Conservation (phyloP, 352 stramenopile genomes). For the Phytophthora fragariaefolia region DNA sequence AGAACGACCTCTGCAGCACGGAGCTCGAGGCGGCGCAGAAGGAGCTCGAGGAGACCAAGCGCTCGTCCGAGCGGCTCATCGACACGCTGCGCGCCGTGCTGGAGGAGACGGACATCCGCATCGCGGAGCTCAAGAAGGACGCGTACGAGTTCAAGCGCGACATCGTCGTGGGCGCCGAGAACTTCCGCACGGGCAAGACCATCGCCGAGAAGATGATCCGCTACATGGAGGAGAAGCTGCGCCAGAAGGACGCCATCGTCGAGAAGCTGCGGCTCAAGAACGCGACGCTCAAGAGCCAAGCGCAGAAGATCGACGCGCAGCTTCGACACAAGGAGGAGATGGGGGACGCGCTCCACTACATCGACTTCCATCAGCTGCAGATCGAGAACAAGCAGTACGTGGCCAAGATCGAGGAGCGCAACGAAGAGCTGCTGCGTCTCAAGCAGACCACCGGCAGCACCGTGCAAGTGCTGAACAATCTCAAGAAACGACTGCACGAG, state of each 20-base stretch:
- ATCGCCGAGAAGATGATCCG: slow-evolving; percentile 94
- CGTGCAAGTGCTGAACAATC: slow-evolving; percentile 90
- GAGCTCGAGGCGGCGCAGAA: slow-evolving; percentile 91
- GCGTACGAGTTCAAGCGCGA: slow-evolving; percentile 97
- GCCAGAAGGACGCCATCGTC: slow-evolving; percentile 91
- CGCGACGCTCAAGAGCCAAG: slow-evolving; percentile 91
- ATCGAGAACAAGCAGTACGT: slow-evolving; percentile 98
- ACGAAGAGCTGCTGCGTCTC: slow-evolving; percentile 93
- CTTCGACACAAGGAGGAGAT: slow-evolving; percentile 96
- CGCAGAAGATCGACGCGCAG: slow-evolving; percentile 92
- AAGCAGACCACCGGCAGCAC: slow-evolving; percentile 92
- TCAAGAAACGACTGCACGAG: slow-evolving; percentile 91
- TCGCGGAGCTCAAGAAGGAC: slow-evolving; percentile 95
- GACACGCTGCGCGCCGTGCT: slow-evolving; percentile 93
- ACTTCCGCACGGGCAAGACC: slow-evolving; percentile 94
- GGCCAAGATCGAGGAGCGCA: slow-evolving; percentile 94
- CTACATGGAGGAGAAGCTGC: slow-evolving; percentile 96
- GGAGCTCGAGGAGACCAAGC: slow-evolving; percentile 90
- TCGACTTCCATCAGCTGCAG: slow-evolving; percentile 96
- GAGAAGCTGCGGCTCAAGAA: slow-evolving; percentile 96
- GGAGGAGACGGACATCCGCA: slow-evolving; percentile 95
- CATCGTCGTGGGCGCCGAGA: slow-evolving; percentile 94
- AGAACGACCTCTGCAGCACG: slow-evolving; percentile 90
- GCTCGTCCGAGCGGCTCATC: slow-evolving; percentile 92
- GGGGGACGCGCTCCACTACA: slow-evolving; percentile 95